These are phyloP conservation scores for Jaminaea rosea DNA, from an alignment of 1,284 basidiomycete species.

Conservation along the genomic window DNA sequence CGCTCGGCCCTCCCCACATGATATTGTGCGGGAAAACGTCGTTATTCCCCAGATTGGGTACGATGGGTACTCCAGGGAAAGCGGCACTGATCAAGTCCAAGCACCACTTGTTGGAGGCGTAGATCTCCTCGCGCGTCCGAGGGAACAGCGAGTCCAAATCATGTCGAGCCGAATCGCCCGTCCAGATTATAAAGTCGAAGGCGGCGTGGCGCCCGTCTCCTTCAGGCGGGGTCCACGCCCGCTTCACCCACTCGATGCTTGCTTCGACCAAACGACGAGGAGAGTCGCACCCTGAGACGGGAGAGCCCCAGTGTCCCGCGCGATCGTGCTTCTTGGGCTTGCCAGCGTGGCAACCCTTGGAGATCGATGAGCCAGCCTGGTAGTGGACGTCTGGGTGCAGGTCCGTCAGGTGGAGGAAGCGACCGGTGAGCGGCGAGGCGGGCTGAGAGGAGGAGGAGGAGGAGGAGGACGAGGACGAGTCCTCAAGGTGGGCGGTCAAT, in stretches of 20 bases:
- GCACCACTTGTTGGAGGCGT: slow-evolving; percentile 63
- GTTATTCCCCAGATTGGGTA: slow-evolving; percentile 68
- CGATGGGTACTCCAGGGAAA: slow-evolving; percentile 69
- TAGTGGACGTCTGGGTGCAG: slow-evolving; percentile 67
- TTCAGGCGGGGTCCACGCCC: slow-evolving; percentile 58
- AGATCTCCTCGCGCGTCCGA: slow-evolving; percentile 72
- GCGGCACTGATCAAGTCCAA: slow-evolving; percentile 62
- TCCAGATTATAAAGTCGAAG: slow-evolving; percentile 76
- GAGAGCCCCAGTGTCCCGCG: slow-evolving; percentile 45
- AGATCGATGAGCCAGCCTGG: slow-evolving; percentile 52
- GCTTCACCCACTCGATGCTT: slow-evolving; percentile 69
- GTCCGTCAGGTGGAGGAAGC: slow-evolving; percentile 70
- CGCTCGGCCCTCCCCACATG: slow-evolving; percentile 61
- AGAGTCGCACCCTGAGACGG: slow-evolving; percentile 70
- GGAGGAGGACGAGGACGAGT: neutral
- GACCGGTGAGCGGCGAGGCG: slow-evolving; percentile 53
- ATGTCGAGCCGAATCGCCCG: slow-evolving; percentile 84
- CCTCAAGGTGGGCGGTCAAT: neutral
- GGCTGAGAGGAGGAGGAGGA: neutral
- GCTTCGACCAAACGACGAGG: slow-evolving; percentile 68
- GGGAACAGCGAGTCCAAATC: slow-evolving; percentile 75
- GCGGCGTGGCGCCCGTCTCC: slow-evolving; percentile 48
- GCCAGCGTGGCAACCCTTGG: slow-evolving; percentile 22
- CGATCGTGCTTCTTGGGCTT: slow-evolving; percentile 33
- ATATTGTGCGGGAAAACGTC: slow-evolving; percentile 48